phyloP scores from a whole-genome alignment of 1,284 basidiomycete genomes.

The Melampsora abietis-canadensis region DNA sequence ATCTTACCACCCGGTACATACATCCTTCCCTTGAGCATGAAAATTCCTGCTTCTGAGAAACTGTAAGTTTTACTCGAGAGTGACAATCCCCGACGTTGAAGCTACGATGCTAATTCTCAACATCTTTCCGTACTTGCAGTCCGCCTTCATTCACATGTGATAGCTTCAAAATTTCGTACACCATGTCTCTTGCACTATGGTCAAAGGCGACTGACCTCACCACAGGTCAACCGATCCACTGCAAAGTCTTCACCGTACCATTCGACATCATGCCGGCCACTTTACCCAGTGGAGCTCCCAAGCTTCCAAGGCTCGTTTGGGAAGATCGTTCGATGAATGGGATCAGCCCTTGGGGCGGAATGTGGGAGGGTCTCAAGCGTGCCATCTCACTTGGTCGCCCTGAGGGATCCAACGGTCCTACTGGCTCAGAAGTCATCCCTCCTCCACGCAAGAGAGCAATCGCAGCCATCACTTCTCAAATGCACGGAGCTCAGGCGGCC shows the following conservation, averaged over 20 bases:
- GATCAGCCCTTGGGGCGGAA: constrained; percentile 22
- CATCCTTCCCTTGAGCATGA: constrained; percentile 52
- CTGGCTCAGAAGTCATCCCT: constrained; percentile 48
- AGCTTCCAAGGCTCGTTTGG: constrained; percentile 38
- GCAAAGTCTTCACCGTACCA: constrained; percentile 51
- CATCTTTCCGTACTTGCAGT: constrained; percentile 37
- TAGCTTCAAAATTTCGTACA: constrained; percentile 51
- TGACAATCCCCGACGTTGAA: too few species aligned
- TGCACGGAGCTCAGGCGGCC: constrained; percentile 44
- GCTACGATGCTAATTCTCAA: too few species aligned
- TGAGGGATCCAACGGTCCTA: background rate
- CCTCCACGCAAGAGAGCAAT: constrained; percentile 47
- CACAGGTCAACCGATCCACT: constrained; percentile 48
- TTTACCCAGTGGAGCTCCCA: constrained; percentile 45
- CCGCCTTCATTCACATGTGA: constrained; percentile 51
- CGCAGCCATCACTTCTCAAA: constrained; percentile 46
- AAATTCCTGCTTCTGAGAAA: constrained; percentile 51
- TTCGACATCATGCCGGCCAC: constrained; percentile 52
- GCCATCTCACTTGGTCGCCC: constrained; percentile 16
- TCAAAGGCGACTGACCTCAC: constrained; percentile 45
- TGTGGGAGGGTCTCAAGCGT: constrained; percentile 36
- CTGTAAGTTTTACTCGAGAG: constrained; percentile 45
- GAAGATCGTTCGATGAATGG: constrained; percentile 37
- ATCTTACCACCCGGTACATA: constrained; percentile 51
- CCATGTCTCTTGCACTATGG: constrained; percentile 52